Conservation (phyloP, 2,329 filamentous ascomycete genomes). For the Alternaria hordeiaustralica region DNA sequence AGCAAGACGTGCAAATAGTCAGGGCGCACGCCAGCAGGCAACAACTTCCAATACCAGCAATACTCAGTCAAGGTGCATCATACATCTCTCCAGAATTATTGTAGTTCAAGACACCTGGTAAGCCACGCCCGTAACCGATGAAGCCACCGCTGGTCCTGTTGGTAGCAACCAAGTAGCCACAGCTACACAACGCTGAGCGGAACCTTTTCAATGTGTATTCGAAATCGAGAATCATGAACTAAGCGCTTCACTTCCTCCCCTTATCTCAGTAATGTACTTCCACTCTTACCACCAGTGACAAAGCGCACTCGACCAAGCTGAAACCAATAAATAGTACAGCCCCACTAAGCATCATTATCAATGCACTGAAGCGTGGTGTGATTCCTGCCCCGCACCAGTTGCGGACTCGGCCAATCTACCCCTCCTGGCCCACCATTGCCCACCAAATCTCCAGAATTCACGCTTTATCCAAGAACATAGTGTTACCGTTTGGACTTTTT, state of each 20-base stretch:
- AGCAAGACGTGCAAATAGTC: too few species aligned
- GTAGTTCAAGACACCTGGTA: not conserved
- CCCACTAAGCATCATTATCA: not conserved
- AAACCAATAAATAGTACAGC: not conserved
- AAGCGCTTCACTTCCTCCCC: not conserved
- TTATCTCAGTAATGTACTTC: not conserved
- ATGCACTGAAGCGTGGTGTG: not conserved
- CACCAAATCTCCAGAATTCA: not conserved
- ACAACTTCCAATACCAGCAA: not conserved
- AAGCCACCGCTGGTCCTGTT: not conserved
- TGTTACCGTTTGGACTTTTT: not conserved
- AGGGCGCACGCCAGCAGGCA: too few species aligned
- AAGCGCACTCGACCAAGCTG: not conserved
- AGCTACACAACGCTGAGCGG: not conserved
- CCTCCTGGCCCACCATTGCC: not conserved
- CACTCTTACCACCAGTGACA: not conserved
- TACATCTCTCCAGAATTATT: not conserved
- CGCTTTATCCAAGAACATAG: not conserved
- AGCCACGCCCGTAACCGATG: not conserved
- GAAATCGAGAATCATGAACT: not conserved
- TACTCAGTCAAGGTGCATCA: not conserved
- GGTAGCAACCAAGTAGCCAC: not conserved
- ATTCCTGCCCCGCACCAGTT: not conserved
- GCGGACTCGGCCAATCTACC: not conserved
- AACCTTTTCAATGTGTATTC: not conserved